Base-by-base conservation (phyloP, 148 eudicot species). In the Polygonum aviculare region DNA sequence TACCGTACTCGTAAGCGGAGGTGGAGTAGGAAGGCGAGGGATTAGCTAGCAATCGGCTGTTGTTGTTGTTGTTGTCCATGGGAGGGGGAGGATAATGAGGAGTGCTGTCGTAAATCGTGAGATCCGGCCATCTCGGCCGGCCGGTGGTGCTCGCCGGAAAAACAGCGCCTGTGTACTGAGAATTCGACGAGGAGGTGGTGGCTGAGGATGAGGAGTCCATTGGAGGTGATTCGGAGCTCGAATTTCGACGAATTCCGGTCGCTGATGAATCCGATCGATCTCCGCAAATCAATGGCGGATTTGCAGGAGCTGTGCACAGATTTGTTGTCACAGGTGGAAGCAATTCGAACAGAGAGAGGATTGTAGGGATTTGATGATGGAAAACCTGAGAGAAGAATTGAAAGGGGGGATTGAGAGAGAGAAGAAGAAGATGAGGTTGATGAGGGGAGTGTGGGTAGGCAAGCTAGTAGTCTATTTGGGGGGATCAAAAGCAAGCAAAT, bases 171-270 rank as follows among this genome's bases (percentile, higher is more conserved):
- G 12, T 65, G 44, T 65, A 65, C 41, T 65, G 71, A 65, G 40
- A 65, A 14, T 9, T 15, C 71, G 71, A 36, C 19, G 72, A 67
- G 7, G 72, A 67, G 15, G 72, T 14, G 15, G 72, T 14, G 38
- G 72, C 72, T 67, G 72, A 67, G 12, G 72, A 67, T 33, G 72
- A 67, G 10, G 72, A 67, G 15, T 67, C 72, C 72, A 67, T 67
- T 15, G 69, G 38, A 60, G 31, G 11, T 12, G 10, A 60, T 60
- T 60, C 31, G 21, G 38, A 67, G 44, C 72, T 67, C 21, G 72
- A 38, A 65, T 65, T 31, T 62, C 69, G 6, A 19, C 69, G 14
- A 12, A 63, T 63, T 67, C 15, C 4, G 41, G 41, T 5, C 1
- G 0, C 44, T 14, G 36, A 4, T 67, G 31, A 26, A 26, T 26